phyloP scores from a whole-genome alignment of 164 flowering plant species.

The Aristolochia fimbriata region DNA sequence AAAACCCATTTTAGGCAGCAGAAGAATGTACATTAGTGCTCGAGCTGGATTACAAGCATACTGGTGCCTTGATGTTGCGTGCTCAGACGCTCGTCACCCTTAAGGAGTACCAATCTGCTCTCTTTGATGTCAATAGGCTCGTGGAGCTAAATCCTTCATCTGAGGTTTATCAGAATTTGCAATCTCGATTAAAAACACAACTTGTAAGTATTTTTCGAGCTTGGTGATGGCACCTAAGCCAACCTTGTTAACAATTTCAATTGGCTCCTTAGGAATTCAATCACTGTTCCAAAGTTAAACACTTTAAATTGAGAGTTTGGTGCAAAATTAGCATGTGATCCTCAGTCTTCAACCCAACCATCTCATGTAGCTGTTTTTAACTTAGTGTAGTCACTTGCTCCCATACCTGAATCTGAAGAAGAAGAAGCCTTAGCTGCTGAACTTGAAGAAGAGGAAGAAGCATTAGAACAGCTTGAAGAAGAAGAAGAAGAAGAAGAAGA shows the following conservation, averaged over 20 bases:
- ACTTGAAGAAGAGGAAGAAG: slow-evolving; percentile 3
- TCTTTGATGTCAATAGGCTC: slow-evolving; percentile 87
- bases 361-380: slow-evolving; percentile 17
- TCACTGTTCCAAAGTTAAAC: no score
- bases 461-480: slow-evolving; percentile 1
- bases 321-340: slow-evolving; percentile 2
- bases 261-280: no score
- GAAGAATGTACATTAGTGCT: slow-evolving; percentile 89
- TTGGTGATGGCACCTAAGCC: background rate
- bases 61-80: slow-evolving; percentile 91
- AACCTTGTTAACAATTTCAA: no score
- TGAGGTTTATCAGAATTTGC: slow-evolving; percentile 72
- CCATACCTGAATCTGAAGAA: slow-evolving; percentile 81
- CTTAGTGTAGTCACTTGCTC: slow-evolving; percentile 81
- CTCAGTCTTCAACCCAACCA: slow-evolving; percentile 1
- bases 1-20: slow-evolving; percentile 50
- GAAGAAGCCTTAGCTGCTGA: slow-evolving; percentile 21
- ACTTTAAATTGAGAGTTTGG: background rate
- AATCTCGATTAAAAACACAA: slow-evolving; percentile 78
- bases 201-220: slow-evolving; percentile 34
- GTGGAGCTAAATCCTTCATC: slow-evolving; percentile 80
- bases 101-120: slow-evolving; percentile 76
- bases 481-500: slow-evolving; percentile 12
- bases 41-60: slow-evolving; percentile 84
- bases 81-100: slow-evolving; percentile 93